Conservation (phyloP, 176 grass and related monocot genomes). For the Avena insularis region DNA sequence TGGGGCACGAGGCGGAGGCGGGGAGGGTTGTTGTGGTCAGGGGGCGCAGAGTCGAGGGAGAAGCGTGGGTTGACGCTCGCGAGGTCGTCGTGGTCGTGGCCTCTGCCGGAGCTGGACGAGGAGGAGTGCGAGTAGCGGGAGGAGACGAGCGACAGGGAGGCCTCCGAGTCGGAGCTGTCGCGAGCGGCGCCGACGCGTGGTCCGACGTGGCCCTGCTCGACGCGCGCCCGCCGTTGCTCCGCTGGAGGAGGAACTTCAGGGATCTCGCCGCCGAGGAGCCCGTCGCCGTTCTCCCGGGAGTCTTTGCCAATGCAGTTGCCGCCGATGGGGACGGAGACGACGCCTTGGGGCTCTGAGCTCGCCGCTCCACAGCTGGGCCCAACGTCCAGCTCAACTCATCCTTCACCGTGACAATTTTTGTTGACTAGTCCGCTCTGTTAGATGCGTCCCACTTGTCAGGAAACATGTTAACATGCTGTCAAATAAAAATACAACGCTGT, state of each 20-base stretch:
- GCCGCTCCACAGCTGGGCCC: too few species aligned
- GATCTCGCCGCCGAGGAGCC: slow-evolving; percentile 48
- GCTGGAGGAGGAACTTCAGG: slow-evolving; percentile 73
- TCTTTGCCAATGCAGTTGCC: neutral
- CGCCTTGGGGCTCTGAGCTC: slow-evolving; percentile 45
- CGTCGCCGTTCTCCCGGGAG: slow-evolving; percentile 14
- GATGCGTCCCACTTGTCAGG: too few species aligned
- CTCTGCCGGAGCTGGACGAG: slow-evolving; percentile 60
- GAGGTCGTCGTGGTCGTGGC: slow-evolving; percentile 74
- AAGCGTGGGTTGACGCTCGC: slow-evolving; percentile 45
- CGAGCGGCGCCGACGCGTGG: slow-evolving; percentile 62
- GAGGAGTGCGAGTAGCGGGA: slow-evolving; percentile 85
- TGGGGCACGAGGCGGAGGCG: slow-evolving; percentile 61
- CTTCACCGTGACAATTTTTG: too few species aligned
- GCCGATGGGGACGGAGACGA: neutral
- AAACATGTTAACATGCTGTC: too few species aligned
- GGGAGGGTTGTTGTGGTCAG: slow-evolving; percentile 51
- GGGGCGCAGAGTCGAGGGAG: slow-evolving; percentile 70
- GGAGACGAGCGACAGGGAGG: slow-evolving; percentile 60
- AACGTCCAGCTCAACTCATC: too few species aligned
- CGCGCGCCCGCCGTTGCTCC: slow-evolving; percentile 50
- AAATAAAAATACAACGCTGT: too few species aligned
- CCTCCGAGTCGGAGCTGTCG: slow-evolving; percentile 82
- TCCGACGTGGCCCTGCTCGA: slow-evolving; percentile 43
- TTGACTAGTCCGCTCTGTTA: too few species aligned